These are phyloP conservation scores for Monilinia vaccinii-corymbosi DNA, from an alignment of 2,329 filamentous ascomycete species.

Conservation along the genomic window DNA sequence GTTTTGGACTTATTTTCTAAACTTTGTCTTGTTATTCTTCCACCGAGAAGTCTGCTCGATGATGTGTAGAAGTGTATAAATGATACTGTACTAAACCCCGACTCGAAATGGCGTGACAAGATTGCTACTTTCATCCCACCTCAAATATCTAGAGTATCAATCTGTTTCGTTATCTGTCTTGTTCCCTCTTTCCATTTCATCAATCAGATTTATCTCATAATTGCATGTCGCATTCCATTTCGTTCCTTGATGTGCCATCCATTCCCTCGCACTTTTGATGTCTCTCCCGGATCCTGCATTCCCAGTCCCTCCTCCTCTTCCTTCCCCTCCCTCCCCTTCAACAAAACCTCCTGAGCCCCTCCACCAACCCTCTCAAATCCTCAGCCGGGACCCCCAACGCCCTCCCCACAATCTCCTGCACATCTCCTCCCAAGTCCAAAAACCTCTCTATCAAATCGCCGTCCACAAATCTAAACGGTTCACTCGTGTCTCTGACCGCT, in stretches of 20 bases:
- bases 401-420: slow-evolving; percentile 44
- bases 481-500: slow-evolving; percentile 58
- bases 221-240: not conserved
- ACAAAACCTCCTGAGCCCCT: slow-evolving; percentile 54
- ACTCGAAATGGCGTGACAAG: too few species aligned
- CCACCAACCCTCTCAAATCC: slow-evolving; percentile 52
- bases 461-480: slow-evolving; percentile 82
- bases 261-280: not conserved
- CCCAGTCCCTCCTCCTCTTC: too few species aligned
- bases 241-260: not conserved
- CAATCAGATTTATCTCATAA: not conserved
- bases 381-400: slow-evolving; percentile 53
- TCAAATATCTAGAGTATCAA: not conserved
- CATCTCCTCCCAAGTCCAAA: slow-evolving; percentile 55
- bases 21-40: not conserved
- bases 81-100: too few species aligned
- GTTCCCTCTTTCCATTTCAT: not conserved
- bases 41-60: not conserved
- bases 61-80: too few species aligned
- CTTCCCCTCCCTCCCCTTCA: slow-evolving; percentile 27
- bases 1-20: not conserved
- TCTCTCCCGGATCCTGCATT: not conserved
- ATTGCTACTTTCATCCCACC: too few species aligned
- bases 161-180: not conserved
- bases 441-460: slow-evolving; percentile 86